phyloP scores from a whole-genome alignment of 306 rosid species.

The Luffa acutangula region DNA sequence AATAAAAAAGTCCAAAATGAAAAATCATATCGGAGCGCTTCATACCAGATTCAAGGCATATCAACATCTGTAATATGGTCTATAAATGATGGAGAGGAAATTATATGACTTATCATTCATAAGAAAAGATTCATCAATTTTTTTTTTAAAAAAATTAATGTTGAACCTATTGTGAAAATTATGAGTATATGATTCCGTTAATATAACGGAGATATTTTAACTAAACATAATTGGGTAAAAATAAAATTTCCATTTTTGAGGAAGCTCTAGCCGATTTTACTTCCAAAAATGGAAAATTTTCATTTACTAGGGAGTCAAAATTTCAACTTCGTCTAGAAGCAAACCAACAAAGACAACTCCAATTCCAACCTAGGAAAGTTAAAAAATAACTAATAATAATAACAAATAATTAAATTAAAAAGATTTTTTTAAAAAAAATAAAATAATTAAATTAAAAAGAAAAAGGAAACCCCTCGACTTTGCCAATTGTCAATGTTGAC shows the following conservation, averaged over 20 bases:
- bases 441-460: neutral
- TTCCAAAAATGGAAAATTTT: neutral
- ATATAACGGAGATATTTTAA: too few relatives aligned
- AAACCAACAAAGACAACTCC: neutral
- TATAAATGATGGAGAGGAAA: too few relatives aligned
- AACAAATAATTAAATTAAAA: neutral
- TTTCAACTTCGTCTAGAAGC: neutral
- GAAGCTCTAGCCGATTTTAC: neutral
- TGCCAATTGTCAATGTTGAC: slow-evolving; percentile 1
- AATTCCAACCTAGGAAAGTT: neutral
- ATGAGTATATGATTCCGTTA: too few relatives aligned
- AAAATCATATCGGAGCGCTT: too few relatives aligned
- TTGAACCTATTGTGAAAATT: too few relatives aligned
- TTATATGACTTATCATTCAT: too few relatives aligned
- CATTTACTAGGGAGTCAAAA: neutral
- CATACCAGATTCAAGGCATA: too few relatives aligned
- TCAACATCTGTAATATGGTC: too few relatives aligned
- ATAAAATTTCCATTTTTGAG: neutral
- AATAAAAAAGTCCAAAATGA: too few relatives aligned
- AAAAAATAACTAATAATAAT: neutral
- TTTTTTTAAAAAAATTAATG: too few relatives aligned
- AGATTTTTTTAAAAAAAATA: neutral
- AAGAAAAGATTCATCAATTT: too few relatives aligned
- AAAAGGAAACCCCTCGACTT: neutral
- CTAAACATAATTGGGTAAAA: too few relatives aligned